Percentiles rank a stretch among this genome's conserved stretches.
phyloP scores from a whole-genome alignment of 306 rosid genomes.

The Malus sylvestris region DNA sequence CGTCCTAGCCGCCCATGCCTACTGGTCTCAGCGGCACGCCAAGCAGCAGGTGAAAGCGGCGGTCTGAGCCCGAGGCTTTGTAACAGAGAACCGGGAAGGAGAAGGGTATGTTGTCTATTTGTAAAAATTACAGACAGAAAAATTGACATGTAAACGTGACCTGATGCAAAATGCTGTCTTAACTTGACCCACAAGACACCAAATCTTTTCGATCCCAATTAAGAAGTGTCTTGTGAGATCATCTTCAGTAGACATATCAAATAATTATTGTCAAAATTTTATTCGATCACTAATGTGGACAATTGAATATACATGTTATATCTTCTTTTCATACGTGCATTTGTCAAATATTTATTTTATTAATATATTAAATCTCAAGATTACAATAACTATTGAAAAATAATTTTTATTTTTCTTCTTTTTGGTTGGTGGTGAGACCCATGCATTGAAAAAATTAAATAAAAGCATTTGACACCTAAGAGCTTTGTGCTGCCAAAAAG shows the following conservation, averaged over 20 bases:
- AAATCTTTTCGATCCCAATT: conserved; percentile 20
- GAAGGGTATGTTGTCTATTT: conserved; percentile 6
- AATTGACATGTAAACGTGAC: conserved; percentile 11
- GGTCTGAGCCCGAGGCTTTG: conserved; percentile 19
- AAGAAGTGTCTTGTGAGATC: conserved; percentile 16
- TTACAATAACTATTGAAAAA: too few species aligned
- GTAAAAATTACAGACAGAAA: conserved; percentile 15
- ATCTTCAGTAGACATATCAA: too few species aligned
- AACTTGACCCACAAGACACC: conserved; percentile 18
- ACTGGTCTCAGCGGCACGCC: conserved; percentile 63
- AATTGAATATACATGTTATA: too few species aligned
- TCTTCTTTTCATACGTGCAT: too few species aligned
- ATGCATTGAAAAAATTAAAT: too few species aligned
- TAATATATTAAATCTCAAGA: too few species aligned
- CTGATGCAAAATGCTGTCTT: conserved; percentile 11
- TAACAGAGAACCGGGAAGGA: conserved; percentile 14
- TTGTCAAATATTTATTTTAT: neutral
- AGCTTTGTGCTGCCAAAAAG: too few species aligned
- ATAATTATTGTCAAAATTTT: too few species aligned
- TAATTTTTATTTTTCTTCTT: too few species aligned
- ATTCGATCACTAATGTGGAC: too few species aligned
- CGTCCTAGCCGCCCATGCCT: conserved; percentile 64
- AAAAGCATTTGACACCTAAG: too few species aligned
- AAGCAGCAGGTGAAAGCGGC: conserved; percentile 37
- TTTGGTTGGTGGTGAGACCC: too few species aligned